Evolutionary conservation across 495 filamentous ascomycete genomes (phyloP).

Genomic region (Trichoderma parareesei): DNA sequence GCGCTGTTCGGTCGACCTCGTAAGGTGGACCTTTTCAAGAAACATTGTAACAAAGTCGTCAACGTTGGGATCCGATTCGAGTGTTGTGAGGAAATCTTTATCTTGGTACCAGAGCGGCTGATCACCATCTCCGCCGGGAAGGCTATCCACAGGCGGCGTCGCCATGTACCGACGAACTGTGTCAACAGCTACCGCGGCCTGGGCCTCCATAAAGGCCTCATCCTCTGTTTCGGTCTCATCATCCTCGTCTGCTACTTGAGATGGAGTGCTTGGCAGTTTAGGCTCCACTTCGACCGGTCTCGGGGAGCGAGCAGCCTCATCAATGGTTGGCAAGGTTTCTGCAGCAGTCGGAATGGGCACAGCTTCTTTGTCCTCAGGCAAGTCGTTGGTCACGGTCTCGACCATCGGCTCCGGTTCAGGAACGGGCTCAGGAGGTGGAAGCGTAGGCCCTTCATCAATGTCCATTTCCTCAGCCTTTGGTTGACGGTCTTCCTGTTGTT

Average conservation of each 20-base stretch:
- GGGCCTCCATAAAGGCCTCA: slow-evolving; percentile 53
- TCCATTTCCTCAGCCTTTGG: slow-evolving; percentile 37
- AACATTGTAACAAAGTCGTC: slow-evolving; percentile 26
- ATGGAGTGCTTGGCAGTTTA: slow-evolving; percentile 22
- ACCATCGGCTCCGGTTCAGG: neutral
- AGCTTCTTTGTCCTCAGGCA: neutral
- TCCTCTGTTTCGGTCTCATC: slow-evolving; percentile 56
- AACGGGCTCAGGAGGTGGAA: neutral
- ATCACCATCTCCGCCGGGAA: slow-evolving; percentile 30
- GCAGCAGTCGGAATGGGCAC: neutral
- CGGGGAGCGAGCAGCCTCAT: slow-evolving; percentile 22
- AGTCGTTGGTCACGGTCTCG: neutral
- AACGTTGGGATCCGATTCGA: slow-evolving; percentile 24
- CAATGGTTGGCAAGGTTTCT: neutral
- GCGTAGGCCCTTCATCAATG: neutral
- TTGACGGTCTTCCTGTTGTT: slow-evolving; percentile 17
- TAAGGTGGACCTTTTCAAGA: slow-evolving; percentile 19
- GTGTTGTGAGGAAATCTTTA: slow-evolving; percentile 24
- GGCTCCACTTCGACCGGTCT: slow-evolving; percentile 22
- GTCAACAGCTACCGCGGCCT: slow-evolving; percentile 43
- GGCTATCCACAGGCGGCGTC: slow-evolving; percentile 40
- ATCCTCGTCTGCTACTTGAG: slow-evolving; percentile 29
- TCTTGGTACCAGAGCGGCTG: slow-evolving; percentile 36
- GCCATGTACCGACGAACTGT: slow-evolving; percentile 36
- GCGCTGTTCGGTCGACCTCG: slow-evolving; percentile 22